Evolutionary conservation across 108 stramenopile genomes (phyloP).

Genomic region (Fragilaria crotonensis): DNA sequence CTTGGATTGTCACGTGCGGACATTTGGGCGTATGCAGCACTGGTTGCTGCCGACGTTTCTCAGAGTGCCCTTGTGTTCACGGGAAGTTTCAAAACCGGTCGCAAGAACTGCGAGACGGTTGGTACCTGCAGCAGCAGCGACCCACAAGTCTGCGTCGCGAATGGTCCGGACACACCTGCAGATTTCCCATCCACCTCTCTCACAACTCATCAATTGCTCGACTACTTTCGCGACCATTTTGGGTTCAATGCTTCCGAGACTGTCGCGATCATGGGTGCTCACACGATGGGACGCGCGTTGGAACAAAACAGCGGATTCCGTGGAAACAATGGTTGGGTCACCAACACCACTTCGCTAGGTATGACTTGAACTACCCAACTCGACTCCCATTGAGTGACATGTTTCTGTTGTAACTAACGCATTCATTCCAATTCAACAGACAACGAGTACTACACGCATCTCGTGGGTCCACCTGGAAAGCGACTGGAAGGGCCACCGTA

Average conservation of each 20-base stretch:
- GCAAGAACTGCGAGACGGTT: too few relatives aligned
- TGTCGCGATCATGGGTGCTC: conserved; percentile 52
- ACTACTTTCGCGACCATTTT: conserved; percentile 38
- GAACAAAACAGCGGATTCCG: conserved; percentile 34
- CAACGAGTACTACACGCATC: too few relatives aligned
- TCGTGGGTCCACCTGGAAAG: too few relatives aligned
- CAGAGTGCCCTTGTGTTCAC: conserved; percentile 16
- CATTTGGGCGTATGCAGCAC: conserved; percentile 41
- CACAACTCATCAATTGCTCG: conserved; percentile 16
- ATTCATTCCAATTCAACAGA: too few relatives aligned
- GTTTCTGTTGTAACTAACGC: too few relatives aligned
- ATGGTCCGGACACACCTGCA: conserved; percentile 18
- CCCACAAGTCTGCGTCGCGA: neutral
- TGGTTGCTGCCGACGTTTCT: conserved; percentile 32
- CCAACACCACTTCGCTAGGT: neutral
- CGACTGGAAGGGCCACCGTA: too few relatives aligned
- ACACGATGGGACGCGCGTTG: conserved; percentile 26
- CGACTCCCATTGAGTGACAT: too few relatives aligned
- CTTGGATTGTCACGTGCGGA: conserved; percentile 31
- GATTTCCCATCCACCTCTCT: conserved; percentile 8
- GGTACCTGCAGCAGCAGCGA: too few relatives aligned
- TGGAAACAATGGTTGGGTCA: conserved; percentile 18
- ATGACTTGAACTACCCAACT: too few relatives aligned
- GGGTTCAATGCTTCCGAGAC: conserved; percentile 31
- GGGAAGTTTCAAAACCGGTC: too few relatives aligned